Evolutionary conservation across 495 filamentous ascomycete species (phyloP), one percentile per base, ranked within the genome.

Genomic region (Penicillium coprophilum): DNA sequence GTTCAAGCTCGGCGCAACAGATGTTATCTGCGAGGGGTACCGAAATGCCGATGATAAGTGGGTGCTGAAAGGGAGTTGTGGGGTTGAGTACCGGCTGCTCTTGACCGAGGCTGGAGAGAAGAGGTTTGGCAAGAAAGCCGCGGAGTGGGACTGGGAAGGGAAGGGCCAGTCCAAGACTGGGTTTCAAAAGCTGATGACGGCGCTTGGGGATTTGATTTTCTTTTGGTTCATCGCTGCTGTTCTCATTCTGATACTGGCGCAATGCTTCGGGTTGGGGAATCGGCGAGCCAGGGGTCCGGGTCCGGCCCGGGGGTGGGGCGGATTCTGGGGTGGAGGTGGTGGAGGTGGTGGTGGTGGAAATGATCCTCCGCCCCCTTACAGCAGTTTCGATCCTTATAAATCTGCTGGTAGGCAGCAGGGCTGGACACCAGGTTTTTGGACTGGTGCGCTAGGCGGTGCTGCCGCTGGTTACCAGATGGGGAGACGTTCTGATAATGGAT

Each of bases 21-120:
- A 98, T 53, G 94, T 98, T 11, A 77, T 90, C 4, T 98, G 94
- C 69, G 94, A 98, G 65, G 94, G 94, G 9, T 97, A 96, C 71
- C 77, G 81, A 17, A 72, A 68, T 11, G 71, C 87, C 0, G 82
- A 91, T 19, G 94, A 98, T 66, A 80, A 81, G 0, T 94, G 91
- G 73, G 81, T 97, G 5, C 75, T 98, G 17, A 90, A 90, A 58
- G 93, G 94, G 4, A 90, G 84, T 64, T 98, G 94, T 72, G 94
- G 91, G 2, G 93, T 96, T 11, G 92, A 98, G 69, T 98, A 97
- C 69, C 78, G 89, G 4, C 67, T 98, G 8, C 62, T 87, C 1
- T 72, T 98, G 32, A 98, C 92, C 4, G 89, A 90, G 17, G 68
- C 78, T n/a, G 93, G 94, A 4, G 85, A 93, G 75, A 66, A 83